Conservation (phyloP, 2,329 filamentous ascomycete species). For the Colletotrichum incanum region DNA sequence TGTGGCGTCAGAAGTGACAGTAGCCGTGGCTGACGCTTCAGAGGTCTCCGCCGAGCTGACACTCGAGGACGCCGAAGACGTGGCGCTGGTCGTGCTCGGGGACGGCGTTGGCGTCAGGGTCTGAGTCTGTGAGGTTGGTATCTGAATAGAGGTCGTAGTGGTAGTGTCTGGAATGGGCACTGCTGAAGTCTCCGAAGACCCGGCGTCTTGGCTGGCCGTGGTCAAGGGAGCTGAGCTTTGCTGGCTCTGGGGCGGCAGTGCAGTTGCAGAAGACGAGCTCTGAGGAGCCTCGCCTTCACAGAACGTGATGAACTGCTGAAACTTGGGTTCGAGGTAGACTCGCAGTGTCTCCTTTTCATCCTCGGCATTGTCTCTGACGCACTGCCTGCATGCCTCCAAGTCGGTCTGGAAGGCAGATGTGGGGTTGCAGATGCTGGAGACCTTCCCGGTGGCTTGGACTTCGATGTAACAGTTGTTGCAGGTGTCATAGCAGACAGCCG, state of each 20-base stretch:
- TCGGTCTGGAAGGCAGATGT: conserved; percentile 59
- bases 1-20: not conserved
- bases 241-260: conserved; percentile 52
- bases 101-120: conserved; percentile 12
- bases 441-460: conserved; percentile 65
- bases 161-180: conserved; percentile 31
- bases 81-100: conserved; percentile 10
- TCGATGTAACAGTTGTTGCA: conserved; percentile 69
- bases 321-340: conserved; percentile 56
- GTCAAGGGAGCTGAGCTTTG: conserved; percentile 34
- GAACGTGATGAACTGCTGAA: conserved; percentile 62
- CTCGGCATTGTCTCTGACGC: conserved; percentile 53
- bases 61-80: conserved; percentile 22
- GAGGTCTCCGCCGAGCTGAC: conserved; percentile 13
- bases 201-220: conserved; percentile 43
- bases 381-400: conserved; percentile 58
- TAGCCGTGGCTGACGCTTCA: not conserved
- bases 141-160: conserved; percentile 17
- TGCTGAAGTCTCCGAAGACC: conserved; percentile 27
- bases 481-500: conserved; percentile 64
- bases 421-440: conserved; percentile 58
- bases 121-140: not conserved
- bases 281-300: conserved; percentile 55
- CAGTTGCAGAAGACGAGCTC: conserved; percentile 40
- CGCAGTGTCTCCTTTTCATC: conserved; percentile 49